Evolutionary conservation across 1,139 yeast species (phyloP).

Genomic region (Hyphopichia khmerensis): DNA sequence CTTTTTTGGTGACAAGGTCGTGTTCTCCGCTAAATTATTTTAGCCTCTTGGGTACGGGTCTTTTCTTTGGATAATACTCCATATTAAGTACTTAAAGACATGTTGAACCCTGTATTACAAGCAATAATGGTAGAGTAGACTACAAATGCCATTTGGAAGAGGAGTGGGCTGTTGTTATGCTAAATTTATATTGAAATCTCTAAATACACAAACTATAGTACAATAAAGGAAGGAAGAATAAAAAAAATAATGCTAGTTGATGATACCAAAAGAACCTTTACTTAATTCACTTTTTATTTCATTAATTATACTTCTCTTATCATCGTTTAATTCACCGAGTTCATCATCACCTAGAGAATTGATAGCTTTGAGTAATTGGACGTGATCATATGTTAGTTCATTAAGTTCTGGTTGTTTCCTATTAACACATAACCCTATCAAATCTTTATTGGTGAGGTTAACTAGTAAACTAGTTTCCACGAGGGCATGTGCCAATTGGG

Average conservation of each 20-base stretch:
- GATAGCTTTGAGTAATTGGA: conserved; percentile 52
- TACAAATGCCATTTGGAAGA: too few species aligned
- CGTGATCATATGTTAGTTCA: conserved; percentile 48
- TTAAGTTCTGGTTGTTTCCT: conserved; percentile 38
- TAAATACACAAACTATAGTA: not conserved
- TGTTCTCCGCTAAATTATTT: not conserved
- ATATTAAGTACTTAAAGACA: too few species aligned
- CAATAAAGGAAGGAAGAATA: not conserved
- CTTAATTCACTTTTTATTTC: conserved; percentile 42
- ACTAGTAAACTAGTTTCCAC: conserved; percentile 71
- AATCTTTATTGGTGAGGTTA: conserved; percentile 56
- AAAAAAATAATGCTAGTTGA: conserved; percentile 5
- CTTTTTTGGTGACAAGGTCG: not conserved
- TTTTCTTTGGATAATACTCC: too few species aligned
- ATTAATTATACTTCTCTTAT: conserved; percentile 43
- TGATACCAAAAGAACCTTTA: conserved; percentile 47
- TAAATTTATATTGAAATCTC: too few species aligned
- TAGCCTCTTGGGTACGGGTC: too few species aligned
- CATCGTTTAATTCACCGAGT: conserved; percentile 56
- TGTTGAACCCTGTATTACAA: too few species aligned
- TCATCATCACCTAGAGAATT: conserved; percentile 65
- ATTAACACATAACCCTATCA: conserved; percentile 45
- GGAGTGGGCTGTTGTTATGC: too few species aligned
- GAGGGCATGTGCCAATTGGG: conserved; percentile 78
- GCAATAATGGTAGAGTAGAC: too few species aligned